A percentile compares a stretch with the other conserved stretches of the same genome.
Conservation (phyloP, 2,329 filamentous ascomycete genomes). For the Stachybotrys echinatus region DNA sequence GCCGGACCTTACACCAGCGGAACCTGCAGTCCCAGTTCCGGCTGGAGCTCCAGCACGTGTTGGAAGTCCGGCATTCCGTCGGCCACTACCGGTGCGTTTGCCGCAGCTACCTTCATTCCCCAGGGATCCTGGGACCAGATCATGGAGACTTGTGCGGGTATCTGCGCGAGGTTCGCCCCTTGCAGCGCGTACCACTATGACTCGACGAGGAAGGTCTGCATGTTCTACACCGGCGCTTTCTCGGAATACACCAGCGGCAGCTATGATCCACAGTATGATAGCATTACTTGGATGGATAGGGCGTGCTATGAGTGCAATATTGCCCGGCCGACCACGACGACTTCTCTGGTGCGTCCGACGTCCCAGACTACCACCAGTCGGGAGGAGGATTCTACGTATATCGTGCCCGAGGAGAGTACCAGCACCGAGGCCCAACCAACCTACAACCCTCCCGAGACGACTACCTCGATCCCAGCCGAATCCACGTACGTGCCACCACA, state of each 20-base stretch:
- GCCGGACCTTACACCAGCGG: neutral
- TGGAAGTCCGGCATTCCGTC: neutral
- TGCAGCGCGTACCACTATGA: neutral
- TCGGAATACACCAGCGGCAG: neutral
- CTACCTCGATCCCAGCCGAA: neutral
- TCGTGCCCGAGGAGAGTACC: neutral
- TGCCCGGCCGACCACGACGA: neutral
- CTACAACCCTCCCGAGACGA: neutral
- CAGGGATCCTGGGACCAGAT: neutral
- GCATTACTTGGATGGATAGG: neutral
- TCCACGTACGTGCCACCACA: neutral
- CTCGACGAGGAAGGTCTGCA: neutral
- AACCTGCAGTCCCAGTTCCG: neutral
- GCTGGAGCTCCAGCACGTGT: neutral
- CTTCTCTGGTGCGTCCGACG: neutral
- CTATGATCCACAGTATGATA: neutral
- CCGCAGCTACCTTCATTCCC: neutral
- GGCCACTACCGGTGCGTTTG: neutral
- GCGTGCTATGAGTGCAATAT: neutral
- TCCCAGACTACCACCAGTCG: neutral
- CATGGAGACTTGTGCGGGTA: neutral
- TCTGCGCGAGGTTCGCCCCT: neutral
- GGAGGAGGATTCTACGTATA: neutral
- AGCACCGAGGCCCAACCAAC: neutral
- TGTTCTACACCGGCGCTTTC: neutral